Evolutionary conservation across 139 green algal species (phyloP), one percentile per base, ranked within the genome.

Genomic region (Chlorella sp.): DNA sequence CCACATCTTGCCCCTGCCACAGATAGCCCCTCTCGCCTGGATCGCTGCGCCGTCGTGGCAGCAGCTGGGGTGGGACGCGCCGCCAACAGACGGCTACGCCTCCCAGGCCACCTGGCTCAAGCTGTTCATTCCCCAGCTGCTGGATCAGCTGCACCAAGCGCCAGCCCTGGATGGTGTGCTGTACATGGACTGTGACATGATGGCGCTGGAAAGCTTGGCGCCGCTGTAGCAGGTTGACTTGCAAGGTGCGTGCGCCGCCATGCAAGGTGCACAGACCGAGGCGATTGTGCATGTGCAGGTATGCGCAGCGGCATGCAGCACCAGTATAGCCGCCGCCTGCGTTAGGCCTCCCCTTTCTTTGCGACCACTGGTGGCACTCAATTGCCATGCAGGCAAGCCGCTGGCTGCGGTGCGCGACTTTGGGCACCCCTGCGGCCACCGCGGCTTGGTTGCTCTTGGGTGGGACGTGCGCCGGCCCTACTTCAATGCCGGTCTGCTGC

Each of bases 141-240:
- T 85, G 67, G 44, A 67, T 7, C 8, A 7, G 46, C 46, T 54
- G n/a, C n/a, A n/a, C n/a, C n/a, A n/a, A n/a, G n/a, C n/a, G 2
- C 22, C 46, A 9, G 30, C 32, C 1, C 3, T 69, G 22, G 30
- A 58, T 36, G 19, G 34, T 1, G 80, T 32, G 0, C 32, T 85
- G 32, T 85, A 85, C 67, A 26, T 85, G 20, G 80, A 85, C n/a
- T 69, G 68, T 22, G 80, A 85, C 68, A 70, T 85, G 68, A 20
- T 85, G 36, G 68, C 67, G 11, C 24, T 56, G 41, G 40, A 69
- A 22, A 78, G 67, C 67, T 13, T 85, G 65, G 26, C 20, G 22
- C 65, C 44, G 46, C 67, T 85, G n/a, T 51, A 58, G 13, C 19
- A 65, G 0, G 6, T 41, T 0, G 5, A 48, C 13, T 44, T 84